phyloP scores from a whole-genome alignment of 352 stramenopile species.

The Globisporangium perplexum region DNA sequence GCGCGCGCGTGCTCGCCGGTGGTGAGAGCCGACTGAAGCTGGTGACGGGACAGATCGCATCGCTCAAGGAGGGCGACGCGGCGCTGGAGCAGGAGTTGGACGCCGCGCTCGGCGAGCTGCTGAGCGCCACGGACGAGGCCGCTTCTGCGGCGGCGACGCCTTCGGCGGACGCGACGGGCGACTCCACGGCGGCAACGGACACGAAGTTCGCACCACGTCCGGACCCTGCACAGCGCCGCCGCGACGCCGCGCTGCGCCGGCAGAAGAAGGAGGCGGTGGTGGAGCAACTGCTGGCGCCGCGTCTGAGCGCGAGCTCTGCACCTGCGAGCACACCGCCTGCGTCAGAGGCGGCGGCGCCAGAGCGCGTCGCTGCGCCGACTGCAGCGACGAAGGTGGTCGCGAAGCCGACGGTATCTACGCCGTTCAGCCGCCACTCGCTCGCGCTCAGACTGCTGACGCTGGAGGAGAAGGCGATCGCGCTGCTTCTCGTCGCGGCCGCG shows the following conservation, averaged over 20 bases:
- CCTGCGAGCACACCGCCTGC: not conserved
- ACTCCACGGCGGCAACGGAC: conserved; percentile 4
- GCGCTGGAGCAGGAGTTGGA: conserved; percentile 18
- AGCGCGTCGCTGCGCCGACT: not conserved
- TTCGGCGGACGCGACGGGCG: conserved; percentile 1
- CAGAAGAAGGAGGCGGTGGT: conserved; percentile 56
- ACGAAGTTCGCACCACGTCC: conserved; percentile 42
- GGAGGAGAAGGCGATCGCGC: conserved; percentile 56
- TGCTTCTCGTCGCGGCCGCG: conserved; percentile 41
- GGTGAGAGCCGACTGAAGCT: conserved; percentile 61
- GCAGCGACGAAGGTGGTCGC: not conserved
- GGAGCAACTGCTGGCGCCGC: conserved; percentile 37
- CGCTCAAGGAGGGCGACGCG: conserved; percentile 27
- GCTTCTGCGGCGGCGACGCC: not conserved
- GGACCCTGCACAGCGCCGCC: conserved; percentile 56
- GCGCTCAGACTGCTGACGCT: conserved; percentile 42
- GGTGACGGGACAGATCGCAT: conserved; percentile 54
- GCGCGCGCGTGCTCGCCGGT: conserved; percentile 54
- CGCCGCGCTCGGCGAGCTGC: conserved; percentile 26
- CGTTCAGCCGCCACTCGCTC: conserved; percentile 49
- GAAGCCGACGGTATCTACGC: conserved; percentile 10
- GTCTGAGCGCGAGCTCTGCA: not conserved
- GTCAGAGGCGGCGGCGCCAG: not conserved
- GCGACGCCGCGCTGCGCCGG: conserved; percentile 55
- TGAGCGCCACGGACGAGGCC: conserved; percentile 27